These are phyloP conservation scores for Coemansia sp. DNA, from an alignment of 192 early-diverging fungal genomes.

Conservation along the genomic window DNA sequence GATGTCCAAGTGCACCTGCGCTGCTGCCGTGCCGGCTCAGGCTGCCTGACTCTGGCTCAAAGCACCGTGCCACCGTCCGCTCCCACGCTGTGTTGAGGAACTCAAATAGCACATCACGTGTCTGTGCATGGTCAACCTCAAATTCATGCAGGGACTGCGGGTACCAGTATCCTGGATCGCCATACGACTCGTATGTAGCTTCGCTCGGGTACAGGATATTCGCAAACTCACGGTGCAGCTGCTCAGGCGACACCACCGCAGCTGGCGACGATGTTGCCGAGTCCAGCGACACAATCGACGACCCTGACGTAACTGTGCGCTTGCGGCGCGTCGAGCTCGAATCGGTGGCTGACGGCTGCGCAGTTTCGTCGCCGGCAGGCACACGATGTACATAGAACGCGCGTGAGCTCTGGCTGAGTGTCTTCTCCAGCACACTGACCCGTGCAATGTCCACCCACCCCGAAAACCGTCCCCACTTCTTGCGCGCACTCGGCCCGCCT, in stretches of 20 bases:
- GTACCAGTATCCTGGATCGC: slow-evolving; percentile 53
- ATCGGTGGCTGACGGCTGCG: slow-evolving; percentile 5
- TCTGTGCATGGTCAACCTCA: slow-evolving; percentile 43
- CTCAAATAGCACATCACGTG: slow-evolving; percentile 49
- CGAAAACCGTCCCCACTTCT: slow-evolving; percentile 48
- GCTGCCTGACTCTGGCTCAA: slow-evolving; percentile 21
- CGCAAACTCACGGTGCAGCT: slow-evolving; percentile 43
- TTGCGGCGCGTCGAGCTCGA: slow-evolving; percentile 8
- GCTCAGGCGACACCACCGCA: slow-evolving; percentile 17
- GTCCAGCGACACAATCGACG: slow-evolving; percentile 44
- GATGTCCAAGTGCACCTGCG: slow-evolving; percentile 18
- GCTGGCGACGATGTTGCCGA: slow-evolving; percentile 26
- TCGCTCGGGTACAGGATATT: slow-evolving; percentile 49
- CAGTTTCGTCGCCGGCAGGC: slow-evolving; percentile 19
- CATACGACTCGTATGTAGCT: slow-evolving; percentile 50
- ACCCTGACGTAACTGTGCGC: slow-evolving; percentile 31
- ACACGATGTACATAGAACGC: slow-evolving; percentile 48
- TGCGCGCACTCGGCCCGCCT: slow-evolving; percentile 27
- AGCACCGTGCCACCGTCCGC: slow-evolving; percentile 45
- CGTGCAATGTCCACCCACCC: slow-evolving; percentile 52
- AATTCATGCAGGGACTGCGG: slow-evolving; percentile 55
- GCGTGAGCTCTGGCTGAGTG: slow-evolving; percentile 30
- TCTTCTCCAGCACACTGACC: slow-evolving; percentile 50
- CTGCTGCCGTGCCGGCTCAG: slow-evolving; percentile 49
- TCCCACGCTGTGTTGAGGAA: slow-evolving; percentile 53